These are phyloP conservation scores for Suillus weaverae DNA, from an alignment of 768 basidiomycete species.

Conservation along the genomic window DNA sequence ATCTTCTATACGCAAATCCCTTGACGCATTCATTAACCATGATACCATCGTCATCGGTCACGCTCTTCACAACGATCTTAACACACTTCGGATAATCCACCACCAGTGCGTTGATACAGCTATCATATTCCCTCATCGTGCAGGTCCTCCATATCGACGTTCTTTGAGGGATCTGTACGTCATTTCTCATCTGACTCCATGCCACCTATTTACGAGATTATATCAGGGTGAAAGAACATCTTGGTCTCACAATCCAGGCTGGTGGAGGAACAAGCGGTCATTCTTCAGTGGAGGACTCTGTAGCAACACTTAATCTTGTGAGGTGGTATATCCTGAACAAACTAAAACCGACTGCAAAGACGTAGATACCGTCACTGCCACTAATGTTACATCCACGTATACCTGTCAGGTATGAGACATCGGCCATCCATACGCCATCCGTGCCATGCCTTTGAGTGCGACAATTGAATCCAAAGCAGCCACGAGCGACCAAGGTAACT, in stretches of 20 bases:
- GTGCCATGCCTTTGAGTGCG: not conserved
- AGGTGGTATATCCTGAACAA: constrained; percentile 77
- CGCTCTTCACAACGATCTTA: constrained; percentile 92
- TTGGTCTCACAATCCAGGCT: constrained; percentile 80
- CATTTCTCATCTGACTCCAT: not conserved
- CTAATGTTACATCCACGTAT: not conserved
- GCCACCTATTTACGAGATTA: constrained; percentile 12
- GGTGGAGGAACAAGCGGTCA: constrained; percentile 78
- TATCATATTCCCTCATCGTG: constrained; percentile 80
- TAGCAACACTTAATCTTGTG: constrained; percentile 85
- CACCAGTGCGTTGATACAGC: constrained; percentile 85
- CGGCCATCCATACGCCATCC: not conserved
- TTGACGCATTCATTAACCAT: constrained; percentile 70
- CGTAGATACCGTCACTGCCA: constrained; percentile 7
- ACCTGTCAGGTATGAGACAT: not conserved
- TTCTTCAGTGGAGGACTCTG: constrained; percentile 87
- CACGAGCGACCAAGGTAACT: not conserved
- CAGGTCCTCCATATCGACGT: constrained; percentile 73
- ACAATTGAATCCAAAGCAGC: not conserved
- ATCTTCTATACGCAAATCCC: constrained; percentile 58
- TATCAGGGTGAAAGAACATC: constrained; percentile 76
- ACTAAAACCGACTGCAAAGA: constrained; percentile 33
- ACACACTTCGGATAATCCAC: constrained; percentile 87
- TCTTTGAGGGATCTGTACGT: constrained; percentile 80
- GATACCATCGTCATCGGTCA: constrained; percentile 89